Conservation (phyloP, 495 filamentous ascomycete genomes). For the Friedmanniomyces endolithicus region DNA sequence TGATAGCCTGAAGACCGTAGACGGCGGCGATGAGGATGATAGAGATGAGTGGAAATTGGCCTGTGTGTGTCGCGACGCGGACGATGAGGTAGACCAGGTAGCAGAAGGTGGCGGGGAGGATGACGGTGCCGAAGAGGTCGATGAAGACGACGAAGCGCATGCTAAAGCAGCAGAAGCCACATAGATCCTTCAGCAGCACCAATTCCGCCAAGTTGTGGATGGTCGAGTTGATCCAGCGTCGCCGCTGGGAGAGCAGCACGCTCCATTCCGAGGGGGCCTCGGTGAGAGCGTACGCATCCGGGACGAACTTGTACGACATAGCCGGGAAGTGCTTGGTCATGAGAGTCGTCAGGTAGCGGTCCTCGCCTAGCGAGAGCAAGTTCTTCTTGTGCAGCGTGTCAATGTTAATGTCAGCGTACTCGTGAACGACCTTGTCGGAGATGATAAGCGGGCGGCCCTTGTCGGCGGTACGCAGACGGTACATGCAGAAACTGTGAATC, state of each 20-base stretch:
- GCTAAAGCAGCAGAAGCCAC: slow-evolving; percentile 97
- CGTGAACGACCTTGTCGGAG: slow-evolving; percentile 68
- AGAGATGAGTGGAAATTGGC: slow-evolving; percentile 75
- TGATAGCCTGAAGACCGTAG: slow-evolving; percentile 88
- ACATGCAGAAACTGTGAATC: slow-evolving; percentile 83
- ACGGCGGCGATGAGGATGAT: slow-evolving; percentile 78
- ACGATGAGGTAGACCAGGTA: slow-evolving; percentile 90
- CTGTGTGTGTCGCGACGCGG: slow-evolving; percentile 52
- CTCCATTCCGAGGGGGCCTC: slow-evolving; percentile 89
- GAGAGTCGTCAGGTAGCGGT: slow-evolving; percentile 91
- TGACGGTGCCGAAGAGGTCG: slow-evolving; percentile 85
- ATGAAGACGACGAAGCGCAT: slow-evolving; percentile 97
- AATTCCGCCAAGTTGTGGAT: slow-evolving; percentile 90
- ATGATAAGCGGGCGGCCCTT: slow-evolving; percentile 87
- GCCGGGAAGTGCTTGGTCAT: slow-evolving; percentile 95
- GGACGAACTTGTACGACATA: slow-evolving; percentile 93
- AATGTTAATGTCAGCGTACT: slow-evolving; percentile 76
- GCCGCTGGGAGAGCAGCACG: slow-evolving; percentile 84
- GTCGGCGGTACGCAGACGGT: slow-evolving; percentile 84
- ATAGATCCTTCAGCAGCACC: slow-evolving; percentile 77
- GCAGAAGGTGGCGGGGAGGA: slow-evolving; percentile 79
- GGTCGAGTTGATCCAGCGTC: slow-evolving; percentile 98
- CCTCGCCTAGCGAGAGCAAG: slow-evolving; percentile 83
- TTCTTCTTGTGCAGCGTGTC: slow-evolving; percentile 99
- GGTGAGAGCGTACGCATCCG: slow-evolving; percentile 82